Evolutionary conservation across 768 basidiomycete species (phyloP), one percentile per base, ranked within the genome.

Genomic region (Tylopilus balloui): DNA sequence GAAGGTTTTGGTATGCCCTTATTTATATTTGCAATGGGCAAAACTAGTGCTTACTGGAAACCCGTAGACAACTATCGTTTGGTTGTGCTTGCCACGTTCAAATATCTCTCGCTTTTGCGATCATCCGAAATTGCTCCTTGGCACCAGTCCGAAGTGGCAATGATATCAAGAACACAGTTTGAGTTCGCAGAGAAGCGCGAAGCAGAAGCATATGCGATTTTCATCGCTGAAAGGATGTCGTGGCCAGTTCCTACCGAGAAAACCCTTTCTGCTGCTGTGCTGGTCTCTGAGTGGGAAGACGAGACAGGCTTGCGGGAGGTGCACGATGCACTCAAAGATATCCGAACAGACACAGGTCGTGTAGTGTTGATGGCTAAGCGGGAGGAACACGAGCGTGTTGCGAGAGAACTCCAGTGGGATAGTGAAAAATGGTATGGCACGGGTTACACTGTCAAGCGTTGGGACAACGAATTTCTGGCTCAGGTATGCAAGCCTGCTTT

Each of bases 341-440:
- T 92, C 44, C 73, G 67, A 19, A 71, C 87, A 42, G 68, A 77
- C 45, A 74, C 80, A 51, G 78, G 84, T 40, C 74, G 89, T 19
- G 80, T 84, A 19, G 81, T 88, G 21, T 67, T 99, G 34, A 90
- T 91, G 78, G 84, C 84, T n/a, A 81, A 81, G 63, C 79, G 77
- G 36, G 79, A 82, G 52, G 84, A 79, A 25, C 73, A 74, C 37
- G 75, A 73, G 45, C 72, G 83, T 34, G 71, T 86, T 46, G 65
- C 69, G 21, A 80, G 76, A 50, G 51, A 72, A 13, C 63, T 74
- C 15, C 66, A 69, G 31, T 92, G 90, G 90, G 61, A 78, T 55
- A 80, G 77, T 37, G 96, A 98, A 69, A 84, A 86, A 36, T 92
- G 92, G 82, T 99, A 99, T 67, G 91, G 87, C 5, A 97, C 96